Conservation (phyloP, 2,329 filamentous ascomycete species). For the Aspergillus sp. region DNA sequence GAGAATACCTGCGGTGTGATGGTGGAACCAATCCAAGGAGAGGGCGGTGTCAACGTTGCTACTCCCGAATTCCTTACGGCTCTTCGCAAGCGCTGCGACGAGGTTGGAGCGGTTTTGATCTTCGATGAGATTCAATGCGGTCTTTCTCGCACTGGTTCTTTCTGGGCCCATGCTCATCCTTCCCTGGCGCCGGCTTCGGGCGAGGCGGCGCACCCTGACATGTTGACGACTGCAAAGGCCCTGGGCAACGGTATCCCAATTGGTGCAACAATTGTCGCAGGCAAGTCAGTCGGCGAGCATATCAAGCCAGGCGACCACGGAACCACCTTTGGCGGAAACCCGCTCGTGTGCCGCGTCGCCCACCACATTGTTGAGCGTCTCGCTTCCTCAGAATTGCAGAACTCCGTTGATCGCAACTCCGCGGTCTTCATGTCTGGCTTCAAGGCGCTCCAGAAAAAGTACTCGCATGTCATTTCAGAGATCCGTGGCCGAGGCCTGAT, state of each 20-base stretch:
- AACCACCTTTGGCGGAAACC: slow-evolving; percentile 90
- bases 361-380: slow-evolving; percentile 77
- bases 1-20: slow-evolving; percentile 88
- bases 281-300: slow-evolving; percentile 55
- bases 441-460: slow-evolving; percentile 46
- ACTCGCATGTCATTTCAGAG: slow-evolving; percentile 66
- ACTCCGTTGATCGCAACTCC: slow-evolving; percentile 59
- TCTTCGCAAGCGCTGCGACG: slow-evolving; percentile 72
- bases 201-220: slow-evolving; percentile 76
- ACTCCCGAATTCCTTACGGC: slow-evolving; percentile 73
- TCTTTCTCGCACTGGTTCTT: slow-evolving; percentile 69
- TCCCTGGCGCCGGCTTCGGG: slow-evolving; percentile 40
- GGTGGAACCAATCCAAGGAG: slow-evolving; percentile 93
- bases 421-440: slow-evolving; percentile 51
- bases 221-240: slow-evolving; percentile 90
- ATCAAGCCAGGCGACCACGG: slow-evolving; percentile 75
- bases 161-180: slow-evolving; percentile 79
- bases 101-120: slow-evolving; percentile 80
- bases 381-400: slow-evolving; percentile 59
- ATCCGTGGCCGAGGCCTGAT: slow-evolving; percentile 77
- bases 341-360: slow-evolving; percentile 71
- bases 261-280: slow-evolving; percentile 64
- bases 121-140: slow-evolving; percentile 98
- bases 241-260: slow-evolving; percentile 95
- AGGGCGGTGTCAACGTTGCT: slow-evolving; percentile 83